These are phyloP conservation scores for Hypoxylon intermedium DNA, from an alignment of 495 filamentous ascomycete species.

Conservation along the genomic window DNA sequence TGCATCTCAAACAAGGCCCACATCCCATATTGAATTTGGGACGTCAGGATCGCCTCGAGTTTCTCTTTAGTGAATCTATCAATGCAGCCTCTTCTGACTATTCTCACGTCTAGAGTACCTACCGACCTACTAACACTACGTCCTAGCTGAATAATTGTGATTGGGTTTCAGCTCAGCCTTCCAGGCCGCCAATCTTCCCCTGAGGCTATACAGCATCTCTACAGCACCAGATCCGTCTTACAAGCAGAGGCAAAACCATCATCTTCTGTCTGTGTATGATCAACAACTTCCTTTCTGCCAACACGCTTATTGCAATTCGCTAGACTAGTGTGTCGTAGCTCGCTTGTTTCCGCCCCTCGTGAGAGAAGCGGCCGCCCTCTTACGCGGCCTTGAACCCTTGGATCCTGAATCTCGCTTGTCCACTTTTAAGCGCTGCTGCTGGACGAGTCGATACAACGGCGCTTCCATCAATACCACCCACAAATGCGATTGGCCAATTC, in stretches of 20 bases:
- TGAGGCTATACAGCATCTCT: constrained; percentile 8
- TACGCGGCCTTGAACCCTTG: constrained; percentile 18
- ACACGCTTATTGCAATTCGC: not conserved
- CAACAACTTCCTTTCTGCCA: not conserved
- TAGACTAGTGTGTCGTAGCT: not conserved
- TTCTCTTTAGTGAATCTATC: not conserved
- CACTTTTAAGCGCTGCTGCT: constrained; percentile 27
- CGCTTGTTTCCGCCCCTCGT: constrained; percentile 2
- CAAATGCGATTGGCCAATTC: constrained; percentile 25
- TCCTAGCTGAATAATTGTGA: constrained; percentile 16
- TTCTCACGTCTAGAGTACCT: constrained; percentile 13
- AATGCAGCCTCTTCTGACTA: constrained; percentile 15
- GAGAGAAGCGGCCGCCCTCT: constrained; percentile 12
- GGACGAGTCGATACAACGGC: constrained; percentile 20
- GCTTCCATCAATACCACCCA: constrained; percentile 17
- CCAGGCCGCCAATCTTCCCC: not conserved
- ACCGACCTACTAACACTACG: too few species aligned
- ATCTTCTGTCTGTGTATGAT: not conserved
- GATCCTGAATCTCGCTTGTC: constrained; percentile 26
- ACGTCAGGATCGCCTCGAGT: constrained; percentile 8
- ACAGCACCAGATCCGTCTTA: not conserved
- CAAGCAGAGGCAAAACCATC: not conserved
- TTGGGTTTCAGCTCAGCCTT: constrained; percentile 29
- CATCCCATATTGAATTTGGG: constrained; percentile 11
- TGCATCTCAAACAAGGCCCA: constrained; percentile 22